phyloP scores from a whole-genome alignment of 108 stramenopile genomes.

The Seminavis robusta region DNA sequence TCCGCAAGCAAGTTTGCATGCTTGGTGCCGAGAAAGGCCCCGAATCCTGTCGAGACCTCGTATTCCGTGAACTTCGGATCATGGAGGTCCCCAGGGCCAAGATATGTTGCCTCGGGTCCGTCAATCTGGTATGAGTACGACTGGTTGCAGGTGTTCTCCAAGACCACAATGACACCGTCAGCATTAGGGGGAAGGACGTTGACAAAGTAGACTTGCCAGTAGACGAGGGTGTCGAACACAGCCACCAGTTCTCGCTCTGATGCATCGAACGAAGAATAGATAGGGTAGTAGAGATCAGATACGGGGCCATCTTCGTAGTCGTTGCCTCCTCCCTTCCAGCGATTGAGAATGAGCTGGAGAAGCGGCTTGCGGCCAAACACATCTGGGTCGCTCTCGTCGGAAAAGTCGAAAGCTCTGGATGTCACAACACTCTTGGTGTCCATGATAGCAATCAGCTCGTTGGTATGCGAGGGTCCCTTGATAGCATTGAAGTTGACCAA shows the following conservation, averaged over 20 bases:
- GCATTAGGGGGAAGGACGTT: constrained; percentile 13
- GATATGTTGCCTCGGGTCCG: constrained; percentile 3
- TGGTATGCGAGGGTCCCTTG: no score
- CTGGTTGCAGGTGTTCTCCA: constrained; percentile 25
- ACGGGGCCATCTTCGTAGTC: constrained; percentile 8
- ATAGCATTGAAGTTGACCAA: no score
- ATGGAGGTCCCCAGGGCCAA: constrained; percentile 31
- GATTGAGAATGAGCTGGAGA: no score
- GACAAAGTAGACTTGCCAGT: constrained; percentile 11
- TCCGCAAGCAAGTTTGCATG: neutral
- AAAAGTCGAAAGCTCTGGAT: no score
- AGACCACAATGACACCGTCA: constrained; percentile 30
- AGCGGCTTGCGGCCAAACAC: no score
- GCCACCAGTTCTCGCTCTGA: no score
- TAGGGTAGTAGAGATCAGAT: constrained; percentile 17
- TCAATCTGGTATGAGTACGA: constrained; percentile 21
- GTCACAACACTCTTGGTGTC: no score
- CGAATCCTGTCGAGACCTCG: constrained; percentile 1
- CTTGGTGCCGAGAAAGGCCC: neutral
- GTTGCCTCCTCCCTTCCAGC: no score
- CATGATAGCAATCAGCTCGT: no score
- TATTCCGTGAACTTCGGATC: constrained; percentile 33
- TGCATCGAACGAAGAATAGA: constrained; percentile 3
- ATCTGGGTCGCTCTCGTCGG: no score
- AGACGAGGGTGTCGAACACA: no score